These are phyloP conservation scores for Schoenoplectus tabernaemontani DNA, from an alignment of 202 grass and related monocot genomes.

Conservation along the genomic window DNA sequence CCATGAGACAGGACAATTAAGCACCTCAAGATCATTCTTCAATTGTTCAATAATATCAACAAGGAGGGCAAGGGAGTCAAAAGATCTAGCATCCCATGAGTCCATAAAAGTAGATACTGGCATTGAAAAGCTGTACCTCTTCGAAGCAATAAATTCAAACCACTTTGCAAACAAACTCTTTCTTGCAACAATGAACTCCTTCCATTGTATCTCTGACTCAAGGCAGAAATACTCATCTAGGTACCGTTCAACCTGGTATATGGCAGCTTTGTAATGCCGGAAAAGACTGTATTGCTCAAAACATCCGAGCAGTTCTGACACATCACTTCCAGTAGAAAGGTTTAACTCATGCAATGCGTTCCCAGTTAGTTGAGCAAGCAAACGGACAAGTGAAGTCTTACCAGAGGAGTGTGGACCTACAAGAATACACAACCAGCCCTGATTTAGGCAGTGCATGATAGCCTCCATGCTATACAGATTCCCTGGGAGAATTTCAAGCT, in stretches of 20 bases:
- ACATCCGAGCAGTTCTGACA: slow-evolving; percentile 82
- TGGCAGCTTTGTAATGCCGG: slow-evolving; percentile 57
- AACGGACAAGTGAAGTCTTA: slow-evolving; percentile 84
- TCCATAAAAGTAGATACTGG: slow-evolving; percentile 32
- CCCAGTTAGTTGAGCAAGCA: slow-evolving; percentile 83
- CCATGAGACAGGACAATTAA: slow-evolving; percentile 48
- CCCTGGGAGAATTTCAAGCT: slow-evolving; percentile 69
- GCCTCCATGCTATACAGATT: slow-evolving; percentile 62
- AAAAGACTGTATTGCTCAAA: slow-evolving; percentile 97
- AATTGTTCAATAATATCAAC: slow-evolving; percentile 64
- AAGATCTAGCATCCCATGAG: slow-evolving; percentile 33
- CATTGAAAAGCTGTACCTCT: slow-evolving; percentile 31
- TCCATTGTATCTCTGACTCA: slow-evolving; percentile 43
- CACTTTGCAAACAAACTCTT: slow-evolving; percentile 65
- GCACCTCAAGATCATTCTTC: slow-evolving; percentile 50
- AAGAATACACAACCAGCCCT: slow-evolving; percentile 87
- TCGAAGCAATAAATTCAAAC: slow-evolving; percentile 69
- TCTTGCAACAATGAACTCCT: slow-evolving; percentile 39
- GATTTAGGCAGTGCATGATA: slow-evolving; percentile 65
- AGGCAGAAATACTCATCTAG: slow-evolving; percentile 72
- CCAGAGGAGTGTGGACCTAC: slow-evolving; percentile 77
- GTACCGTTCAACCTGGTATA: slow-evolving; percentile 63
- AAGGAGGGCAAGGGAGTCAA: slow-evolving; percentile 39
- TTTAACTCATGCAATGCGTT: slow-evolving; percentile 75
- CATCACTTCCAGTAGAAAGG: slow-evolving; percentile 86